These are phyloP conservation scores for Ramaria sp. DNA, from an alignment of 768 basidiomycete species.

Conservation along the genomic window DNA sequence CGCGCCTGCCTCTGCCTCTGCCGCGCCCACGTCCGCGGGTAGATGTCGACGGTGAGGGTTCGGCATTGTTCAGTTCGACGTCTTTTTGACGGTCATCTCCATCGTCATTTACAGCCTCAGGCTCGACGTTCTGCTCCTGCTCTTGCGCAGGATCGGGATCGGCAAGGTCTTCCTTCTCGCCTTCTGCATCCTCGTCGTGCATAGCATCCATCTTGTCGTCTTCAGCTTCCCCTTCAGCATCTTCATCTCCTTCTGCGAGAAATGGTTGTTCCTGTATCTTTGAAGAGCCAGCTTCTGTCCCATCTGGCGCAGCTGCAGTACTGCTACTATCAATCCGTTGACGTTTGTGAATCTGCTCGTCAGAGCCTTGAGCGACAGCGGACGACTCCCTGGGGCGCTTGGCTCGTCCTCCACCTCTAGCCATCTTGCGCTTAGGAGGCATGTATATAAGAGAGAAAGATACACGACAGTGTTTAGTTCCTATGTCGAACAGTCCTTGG, in stretches of 20 bases:
- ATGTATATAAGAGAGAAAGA: background rate
- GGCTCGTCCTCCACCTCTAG: background rate
- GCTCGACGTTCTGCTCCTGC: too few relatives aligned
- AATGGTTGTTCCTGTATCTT: background rate
- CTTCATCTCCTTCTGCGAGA: background rate
- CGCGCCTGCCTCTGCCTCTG: background rate
- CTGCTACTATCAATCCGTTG: background rate
- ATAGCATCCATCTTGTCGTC: background rate
- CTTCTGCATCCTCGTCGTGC: background rate
- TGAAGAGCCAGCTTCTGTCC: background rate
- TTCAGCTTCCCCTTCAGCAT: background rate
- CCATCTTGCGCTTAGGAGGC: conserved; percentile 7
- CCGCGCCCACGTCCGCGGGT: background rate
- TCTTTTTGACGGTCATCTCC: background rate
- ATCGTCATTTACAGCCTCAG: too few relatives aligned
- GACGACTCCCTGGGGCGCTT: background rate
- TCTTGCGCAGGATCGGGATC: background rate
- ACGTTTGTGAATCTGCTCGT: background rate
- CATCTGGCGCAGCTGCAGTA: background rate
- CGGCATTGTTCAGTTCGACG: background rate
- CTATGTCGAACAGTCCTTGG: background rate
- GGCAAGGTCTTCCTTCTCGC: background rate
- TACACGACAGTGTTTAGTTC: too few relatives aligned
- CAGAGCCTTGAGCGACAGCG: background rate
- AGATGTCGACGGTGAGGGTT: background rate